Evolutionary conservation across 805 yeast species (phyloP), one percentile per base, ranked within the genome.

Genomic region (Candida arabinofermentans): DNA sequence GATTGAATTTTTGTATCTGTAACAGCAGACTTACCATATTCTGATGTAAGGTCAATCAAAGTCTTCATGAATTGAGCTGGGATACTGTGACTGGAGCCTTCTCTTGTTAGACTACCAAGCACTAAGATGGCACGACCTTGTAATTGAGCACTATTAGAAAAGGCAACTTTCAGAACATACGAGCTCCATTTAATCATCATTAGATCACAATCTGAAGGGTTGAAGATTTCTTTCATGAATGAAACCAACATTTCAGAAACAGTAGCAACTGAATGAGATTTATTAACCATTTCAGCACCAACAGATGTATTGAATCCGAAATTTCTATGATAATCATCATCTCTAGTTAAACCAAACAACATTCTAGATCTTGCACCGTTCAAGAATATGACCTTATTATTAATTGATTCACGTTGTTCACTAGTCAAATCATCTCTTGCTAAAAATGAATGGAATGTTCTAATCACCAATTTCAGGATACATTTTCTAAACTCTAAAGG

Each of bases 161-260:
- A 79, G 0, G 86, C 80, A 16, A 85, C 74, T 48, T 78, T 81
- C 45, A 81, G 67, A 4, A 83, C 75, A 49, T 75, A 73, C 27
- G 83, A 71, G 45, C 76, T 74, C 84, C 88, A 86, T 45, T 81
- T 72, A 5, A 79, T 65, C 48, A 77, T 69, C 83, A 88, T 83
- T 24, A 72, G 66, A 8, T 71, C 65, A 32, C 71, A 67, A 36
- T 74, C 76, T 6, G 70, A 71, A 1, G 66, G 56, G 3, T 71
- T 63, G 13, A 78, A 73, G 33, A 78, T 67, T 21, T 66, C 64
- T 7, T 70, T 69, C 53, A 83, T 71, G 46, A 83, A 71, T 13
- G 70, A 68, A 32, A 77, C 64, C 48, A 86, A 61, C 30, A 69
- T 62, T 17, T 75, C 77, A 48, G 86, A 79, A 23, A 85, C 71